Base-by-base conservation (phyloP, 495 filamentous ascomycete species). In the Penicillium alfredii region DNA sequence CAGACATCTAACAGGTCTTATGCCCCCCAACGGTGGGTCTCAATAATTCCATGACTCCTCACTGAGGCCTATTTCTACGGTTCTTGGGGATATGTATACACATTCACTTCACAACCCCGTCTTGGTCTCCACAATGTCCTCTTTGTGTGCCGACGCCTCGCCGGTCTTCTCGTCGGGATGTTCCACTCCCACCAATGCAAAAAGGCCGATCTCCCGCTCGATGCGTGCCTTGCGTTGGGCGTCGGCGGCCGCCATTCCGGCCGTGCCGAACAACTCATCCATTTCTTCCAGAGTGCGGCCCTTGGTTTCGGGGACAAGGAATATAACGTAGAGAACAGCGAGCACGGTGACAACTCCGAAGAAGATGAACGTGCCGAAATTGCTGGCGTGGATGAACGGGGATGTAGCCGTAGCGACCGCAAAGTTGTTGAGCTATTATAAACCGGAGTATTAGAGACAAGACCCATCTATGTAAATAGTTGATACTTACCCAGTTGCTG, bases 271-370 rank as follows among this genome's bases (percentile, higher is more conserved):
- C 8, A 76, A 38, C 27, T 70, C 56, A 39, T 77, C 73, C 48
- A 77, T 73, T 43, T 76, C 74, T 44, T 77, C 73, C 6, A 76
- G 51, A 4, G 74, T 76, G 38, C 69, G 69, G 47, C 74, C 72
- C 47, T 71, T 73, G 6, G 74, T 77, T 45, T 77, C 74, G 2
- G 72, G 72, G 42, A 76, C 73, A 30, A 75, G 61, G 51, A 64
- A 56, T 38, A 61, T 69, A 9, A 76, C 68, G 42, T 69, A 66
- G 6, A 70, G 9, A 22, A 68, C 67, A 14, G 63, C 72, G 23
- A 76, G 29, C 6, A 66, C 48, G 34, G 73, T 76, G 36, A 69
- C 44, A 12, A 51, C 54, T n/a, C 59, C 64, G 42, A 69, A 71
- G 57, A 71, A 69, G 39, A 69, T 67, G 45, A 64, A 71, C 0